Evolutionary conservation across 1,284 basidiomycete genomes (phyloP), one percentile per base, ranked within the genome.

Genomic region (Tetrapyrgos nigripes): DNA sequence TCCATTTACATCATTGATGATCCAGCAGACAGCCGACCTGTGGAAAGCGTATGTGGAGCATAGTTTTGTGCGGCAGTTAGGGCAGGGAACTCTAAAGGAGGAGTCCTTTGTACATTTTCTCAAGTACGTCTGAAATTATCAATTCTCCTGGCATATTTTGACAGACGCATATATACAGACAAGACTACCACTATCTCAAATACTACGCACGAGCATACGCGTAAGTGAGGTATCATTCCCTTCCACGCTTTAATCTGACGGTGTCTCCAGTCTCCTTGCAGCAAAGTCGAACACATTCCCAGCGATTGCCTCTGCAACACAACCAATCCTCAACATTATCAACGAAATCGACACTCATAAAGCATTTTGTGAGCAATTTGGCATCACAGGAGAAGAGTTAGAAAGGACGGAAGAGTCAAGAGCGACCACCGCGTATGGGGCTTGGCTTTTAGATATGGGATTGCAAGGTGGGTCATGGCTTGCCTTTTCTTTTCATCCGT

Each of bases 31-130:
- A 21, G 68, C 77, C 0, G 64, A 69, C 1, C 73, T 84, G 2
- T 96, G 93, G 93, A 88, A 87, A 62, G 77, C 79, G 49, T 95
- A 92, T 65, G 88, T 93, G 0, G 83, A 93, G 66, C 95, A 97
- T 66, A 86, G 90, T 1, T 97, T 97, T 65, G 92, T 96, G 24
- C 78, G 79, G 54, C 83, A 88, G 59, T 79, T 97, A 0, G 93
- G 89, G 0, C 74, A 81, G 48, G 94, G 93, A 0, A 89, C 84
- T 0, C 81, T 97, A 2, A 79, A 85, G 0, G 75, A 73, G 28
- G 79, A 85, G 27, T 79, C 80, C 26, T 97, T 98, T 74, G 70
- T 92, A 23, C 89, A 95, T 71, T 98, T 97, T 71, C 90, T 98
- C 75, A 91, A 85, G 90, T 33, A 29, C 29, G 17, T 46, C 14